Conservation (phyloP, 495 filamentous ascomycete genomes). For the Daldinia bambusicola region DNA sequence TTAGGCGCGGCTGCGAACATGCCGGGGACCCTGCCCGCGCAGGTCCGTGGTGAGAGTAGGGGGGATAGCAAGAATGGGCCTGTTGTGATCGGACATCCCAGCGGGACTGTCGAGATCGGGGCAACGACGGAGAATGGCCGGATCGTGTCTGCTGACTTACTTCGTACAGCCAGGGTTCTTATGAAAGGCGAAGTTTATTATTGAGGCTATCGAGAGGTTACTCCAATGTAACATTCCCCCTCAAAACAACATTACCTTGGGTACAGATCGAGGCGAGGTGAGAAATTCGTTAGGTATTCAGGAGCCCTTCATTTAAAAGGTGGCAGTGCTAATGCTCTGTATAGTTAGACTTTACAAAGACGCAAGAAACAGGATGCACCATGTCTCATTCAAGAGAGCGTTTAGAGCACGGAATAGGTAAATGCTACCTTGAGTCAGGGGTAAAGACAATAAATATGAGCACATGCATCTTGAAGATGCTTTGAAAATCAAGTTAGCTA, state of each 20-base stretch:
- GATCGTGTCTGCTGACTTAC: slow-evolving; percentile 59
- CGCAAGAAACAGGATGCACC: too few relatives aligned
- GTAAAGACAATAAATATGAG: too few relatives aligned
- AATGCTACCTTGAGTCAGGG: too few relatives aligned
- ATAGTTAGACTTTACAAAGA: background rate
- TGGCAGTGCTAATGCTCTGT: background rate
- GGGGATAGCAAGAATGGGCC: slow-evolving; percentile 46
- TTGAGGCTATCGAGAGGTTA: slow-evolving; percentile 40
- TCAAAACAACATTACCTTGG: background rate
- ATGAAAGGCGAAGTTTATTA: slow-evolving; percentile 67
- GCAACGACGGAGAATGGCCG: slow-evolving; percentile 55
- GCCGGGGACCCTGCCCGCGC: slow-evolving; percentile 58
- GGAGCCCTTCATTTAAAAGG: background rate
- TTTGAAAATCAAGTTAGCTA: too few relatives aligned
- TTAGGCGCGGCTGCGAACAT: slow-evolving; percentile 67
- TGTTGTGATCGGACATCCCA: slow-evolving; percentile 69
- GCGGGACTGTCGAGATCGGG: slow-evolving; percentile 67
- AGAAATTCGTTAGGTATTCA: background rate
- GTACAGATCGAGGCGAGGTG: background rate
- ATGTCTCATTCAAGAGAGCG: too few relatives aligned
- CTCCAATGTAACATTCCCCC: background rate
- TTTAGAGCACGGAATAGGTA: too few relatives aligned
- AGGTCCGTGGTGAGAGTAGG: slow-evolving; percentile 43
- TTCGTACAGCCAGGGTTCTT: slow-evolving; percentile 64
- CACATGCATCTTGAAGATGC: too few relatives aligned